Conservation (phyloP, 2,329 filamentous ascomycete species). For the Verticillium albo-atrum region DNA sequence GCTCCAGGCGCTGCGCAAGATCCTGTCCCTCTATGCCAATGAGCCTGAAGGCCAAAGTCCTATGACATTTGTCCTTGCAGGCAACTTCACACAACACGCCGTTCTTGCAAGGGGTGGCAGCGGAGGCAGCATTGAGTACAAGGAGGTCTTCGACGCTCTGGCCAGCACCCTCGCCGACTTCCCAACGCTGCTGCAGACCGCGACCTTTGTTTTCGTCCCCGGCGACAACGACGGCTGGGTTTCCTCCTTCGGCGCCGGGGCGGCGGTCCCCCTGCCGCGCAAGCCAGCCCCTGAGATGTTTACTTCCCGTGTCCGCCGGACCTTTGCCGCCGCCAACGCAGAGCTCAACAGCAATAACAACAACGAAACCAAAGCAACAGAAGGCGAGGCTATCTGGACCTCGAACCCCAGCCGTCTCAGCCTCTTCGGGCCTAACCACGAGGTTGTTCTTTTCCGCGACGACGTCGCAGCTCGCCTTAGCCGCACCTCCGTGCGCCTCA, state of each 20-base stretch:
- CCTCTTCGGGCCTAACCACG: constrained; percentile 83
- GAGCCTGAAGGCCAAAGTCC: constrained; percentile 63
- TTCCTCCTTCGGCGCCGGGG: constrained; percentile 75
- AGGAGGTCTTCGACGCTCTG: constrained; percentile 89
- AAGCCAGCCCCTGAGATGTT: constrained; percentile 81
- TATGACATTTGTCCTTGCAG: constrained; percentile 75
- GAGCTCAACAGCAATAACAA: constrained; percentile 42
- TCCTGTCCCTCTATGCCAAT: constrained; percentile 69
- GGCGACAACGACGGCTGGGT: constrained; percentile 98
- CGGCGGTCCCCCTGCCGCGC: constrained; percentile 64
- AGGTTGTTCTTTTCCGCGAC: constrained; percentile 83
- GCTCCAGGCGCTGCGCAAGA: constrained; percentile 73
- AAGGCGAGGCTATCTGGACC: constrained; percentile 74
- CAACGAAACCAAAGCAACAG: constrained; percentile 45
- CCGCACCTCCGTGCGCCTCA: constrained; percentile 70
- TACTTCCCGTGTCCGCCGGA: constrained; percentile 78
- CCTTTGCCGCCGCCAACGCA: constrained; percentile 72
- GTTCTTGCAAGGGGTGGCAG: constrained; percentile 65
- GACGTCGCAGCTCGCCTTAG: constrained; percentile 77
- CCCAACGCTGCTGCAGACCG: constrained; percentile 69
- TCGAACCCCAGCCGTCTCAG: constrained; percentile 79
- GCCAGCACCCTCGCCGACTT: constrained; percentile 81
- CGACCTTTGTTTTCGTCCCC: constrained; percentile 88
- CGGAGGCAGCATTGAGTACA: constrained; percentile 89
- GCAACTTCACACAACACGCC: constrained; percentile 71